These are phyloP conservation scores for Ammopiptanthus mongolicus DNA, from an alignment of 306 rosid species.

Conservation along the genomic window DNA sequence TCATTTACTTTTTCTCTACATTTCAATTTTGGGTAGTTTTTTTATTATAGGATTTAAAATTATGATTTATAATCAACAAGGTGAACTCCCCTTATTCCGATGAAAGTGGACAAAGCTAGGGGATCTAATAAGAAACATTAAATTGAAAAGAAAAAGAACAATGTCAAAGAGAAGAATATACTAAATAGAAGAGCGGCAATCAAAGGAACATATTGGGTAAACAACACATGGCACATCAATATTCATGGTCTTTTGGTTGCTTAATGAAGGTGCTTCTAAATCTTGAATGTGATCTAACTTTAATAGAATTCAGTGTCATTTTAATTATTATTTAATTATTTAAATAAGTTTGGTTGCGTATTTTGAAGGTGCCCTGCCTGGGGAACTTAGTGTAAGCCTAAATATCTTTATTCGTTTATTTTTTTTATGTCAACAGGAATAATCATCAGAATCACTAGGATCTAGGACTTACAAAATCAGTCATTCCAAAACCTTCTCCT, in stretches of 20 bases:
- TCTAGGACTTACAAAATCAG: too few relatives aligned
- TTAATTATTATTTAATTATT: background rate
- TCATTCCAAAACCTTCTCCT: too few relatives aligned
- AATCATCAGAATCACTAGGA: too few relatives aligned
- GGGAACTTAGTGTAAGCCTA: background rate
- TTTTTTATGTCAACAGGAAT: too few relatives aligned
- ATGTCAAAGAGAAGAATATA: too few relatives aligned
- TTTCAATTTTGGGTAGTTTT: background rate
- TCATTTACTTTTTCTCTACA: background rate
- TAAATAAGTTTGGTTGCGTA: background rate
- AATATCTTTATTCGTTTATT: background rate
- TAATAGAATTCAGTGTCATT: background rate
- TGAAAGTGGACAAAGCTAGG: background rate
- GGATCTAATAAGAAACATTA: too few relatives aligned
- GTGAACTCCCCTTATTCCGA: background rate
- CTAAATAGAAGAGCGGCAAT: slow-evolving; percentile 15
- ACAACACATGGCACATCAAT: slow-evolving; percentile 18
- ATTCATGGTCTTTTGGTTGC: slow-evolving; percentile 10
- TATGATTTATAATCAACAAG: background rate
- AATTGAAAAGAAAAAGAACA: background rate
- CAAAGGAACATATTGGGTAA: background rate
- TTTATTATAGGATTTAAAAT: background rate
- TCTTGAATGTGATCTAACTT: background rate
- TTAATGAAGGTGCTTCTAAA: background rate
- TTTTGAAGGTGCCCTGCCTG: background rate